Evolutionary conservation across 768 basidiomycete genomes (phyloP), one percentile per base, ranked within the genome.

Genomic region (Termitomyces eurrhizus): DNA sequence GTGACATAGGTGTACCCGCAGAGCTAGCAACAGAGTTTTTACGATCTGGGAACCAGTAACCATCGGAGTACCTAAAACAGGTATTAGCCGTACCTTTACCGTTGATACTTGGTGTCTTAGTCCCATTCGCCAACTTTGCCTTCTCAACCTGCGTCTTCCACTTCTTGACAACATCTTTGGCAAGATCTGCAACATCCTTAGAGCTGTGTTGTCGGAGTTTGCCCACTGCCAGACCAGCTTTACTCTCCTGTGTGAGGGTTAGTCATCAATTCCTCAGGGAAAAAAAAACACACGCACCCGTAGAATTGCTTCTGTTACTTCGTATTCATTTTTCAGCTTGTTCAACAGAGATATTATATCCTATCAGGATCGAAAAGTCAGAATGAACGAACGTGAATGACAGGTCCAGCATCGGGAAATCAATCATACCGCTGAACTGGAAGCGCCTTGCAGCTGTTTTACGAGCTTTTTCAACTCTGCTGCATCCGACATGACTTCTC

Each of bases 91-190:
- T 67, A 80, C 81, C 79, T 36, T 65, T 67, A 12, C 61, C 65
- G 58, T 75, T 77, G 21, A 39, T 41, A 69, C 2, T 41, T 42
- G 49, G 33, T 54, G 32, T 66, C 63, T 66, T 56, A 13, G 55
- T 52, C 41, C 61, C 65, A 44, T 64, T 64, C 7, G 65, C 70
- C 7, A 75, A 73, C 61, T 85, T 84, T 0, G 82, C 83, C 67
- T 85, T 86, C 61, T 94, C 93, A 37, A 96, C 95, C 62, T 89
- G 88, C 35, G 77, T 82, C 74, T 95, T 95, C 94, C 94, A 97
- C 68, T 88, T 90, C 74, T 87, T 92, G 52, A 97, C 95, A 49
- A 95, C 78, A 65, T 93, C 93, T 73, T 95, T 96, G 18, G 95
- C 92, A 7, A 91, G 77, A 64, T 92, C 90, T 8, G 92, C 72